Evolutionary conservation across 805 yeast genomes (phyloP).

Genomic region (Wickerhamiella lipophila): DNA sequence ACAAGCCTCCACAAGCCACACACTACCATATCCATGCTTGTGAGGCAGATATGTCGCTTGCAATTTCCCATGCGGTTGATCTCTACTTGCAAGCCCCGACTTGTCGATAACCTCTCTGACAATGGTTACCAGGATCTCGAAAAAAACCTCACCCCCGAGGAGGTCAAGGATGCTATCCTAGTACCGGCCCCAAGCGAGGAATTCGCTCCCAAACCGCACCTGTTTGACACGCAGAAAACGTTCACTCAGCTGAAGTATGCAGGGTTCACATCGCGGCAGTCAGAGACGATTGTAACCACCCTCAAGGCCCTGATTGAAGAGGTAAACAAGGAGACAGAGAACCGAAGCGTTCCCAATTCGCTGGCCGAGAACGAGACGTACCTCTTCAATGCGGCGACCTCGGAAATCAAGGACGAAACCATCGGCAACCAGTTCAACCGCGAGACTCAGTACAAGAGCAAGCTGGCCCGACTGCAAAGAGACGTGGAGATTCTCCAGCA

Average conservation of each 20-base stretch:
- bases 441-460: constrained; percentile 51
- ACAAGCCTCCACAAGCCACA: too few species aligned
- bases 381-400: constrained; percentile 81
- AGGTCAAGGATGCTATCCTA: not conserved
- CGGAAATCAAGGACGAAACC: constrained; percentile 71
- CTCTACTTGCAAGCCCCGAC: not conserved
- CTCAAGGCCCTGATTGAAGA: constrained; percentile 29
- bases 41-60: not conserved
- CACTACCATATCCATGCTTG: too few species aligned
- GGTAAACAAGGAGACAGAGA: constrained; percentile 27
- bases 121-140: constrained; percentile 4
- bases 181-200: constrained; percentile 4
- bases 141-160: constrained; percentile 1
- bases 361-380: constrained; percentile 83
- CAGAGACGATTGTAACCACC: constrained; percentile 42
- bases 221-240: constrained; percentile 52
- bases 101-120: not conserved
- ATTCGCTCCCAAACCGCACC: constrained; percentile 16
- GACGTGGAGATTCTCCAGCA: constrained; percentile 63
- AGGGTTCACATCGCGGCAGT: constrained; percentile 51
- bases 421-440: constrained; percentile 59
- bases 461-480: constrained; percentile 56
- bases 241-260: constrained; percentile 40
- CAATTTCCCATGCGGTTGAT: not conserved
- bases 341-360: constrained; percentile 33